phyloP scores from a whole-genome alignment of 176 grass and related monocot genomes.

The Leersia perrieri region DNA sequence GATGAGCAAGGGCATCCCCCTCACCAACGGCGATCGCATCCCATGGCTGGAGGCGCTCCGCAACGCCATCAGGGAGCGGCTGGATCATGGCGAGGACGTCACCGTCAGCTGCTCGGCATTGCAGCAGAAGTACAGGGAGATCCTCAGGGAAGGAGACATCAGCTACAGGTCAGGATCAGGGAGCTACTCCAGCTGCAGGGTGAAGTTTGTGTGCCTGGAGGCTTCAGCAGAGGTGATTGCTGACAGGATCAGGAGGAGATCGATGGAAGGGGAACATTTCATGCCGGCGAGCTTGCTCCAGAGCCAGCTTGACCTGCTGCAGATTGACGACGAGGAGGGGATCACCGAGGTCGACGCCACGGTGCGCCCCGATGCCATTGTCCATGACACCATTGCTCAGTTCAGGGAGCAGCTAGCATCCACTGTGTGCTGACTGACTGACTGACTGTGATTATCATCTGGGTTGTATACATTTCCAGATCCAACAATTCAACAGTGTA shows the following conservation, averaged over 20 bases:
- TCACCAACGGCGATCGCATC: constrained; percentile 48
- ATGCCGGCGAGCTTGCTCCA: constrained; percentile 73
- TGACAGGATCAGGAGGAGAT: constrained; percentile 49
- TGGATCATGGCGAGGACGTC: constrained; percentile 42
- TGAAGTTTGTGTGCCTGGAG: constrained; percentile 76
- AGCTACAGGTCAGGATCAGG: constrained; percentile 35
- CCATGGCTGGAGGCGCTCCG: constrained; percentile 70
- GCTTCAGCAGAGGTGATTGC: constrained; percentile 62
- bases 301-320: constrained; percentile 80
- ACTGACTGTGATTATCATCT: not conserved
- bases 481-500: not conserved
- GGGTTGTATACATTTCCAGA: not conserved
- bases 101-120: constrained; percentile 78
- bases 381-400: constrained; percentile 35
- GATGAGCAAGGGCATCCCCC: constrained; percentile 70
- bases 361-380: constrained; percentile 19
- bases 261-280: constrained; percentile 58
- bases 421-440: not conserved
- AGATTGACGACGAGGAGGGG: constrained; percentile 50
- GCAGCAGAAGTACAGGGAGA: constrained; percentile 66
- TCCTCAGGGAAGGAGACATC: constrained; percentile 50
- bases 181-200: constrained; percentile 44
- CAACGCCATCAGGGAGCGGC: constrained; percentile 33
- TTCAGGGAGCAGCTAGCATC: constrained; percentile 39
- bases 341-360: constrained; percentile 50